Evolutionary conservation across 139 green algal species (phyloP), one percentile per base, ranked within the genome.

Genomic region (Volvox reticuliferus): DNA sequence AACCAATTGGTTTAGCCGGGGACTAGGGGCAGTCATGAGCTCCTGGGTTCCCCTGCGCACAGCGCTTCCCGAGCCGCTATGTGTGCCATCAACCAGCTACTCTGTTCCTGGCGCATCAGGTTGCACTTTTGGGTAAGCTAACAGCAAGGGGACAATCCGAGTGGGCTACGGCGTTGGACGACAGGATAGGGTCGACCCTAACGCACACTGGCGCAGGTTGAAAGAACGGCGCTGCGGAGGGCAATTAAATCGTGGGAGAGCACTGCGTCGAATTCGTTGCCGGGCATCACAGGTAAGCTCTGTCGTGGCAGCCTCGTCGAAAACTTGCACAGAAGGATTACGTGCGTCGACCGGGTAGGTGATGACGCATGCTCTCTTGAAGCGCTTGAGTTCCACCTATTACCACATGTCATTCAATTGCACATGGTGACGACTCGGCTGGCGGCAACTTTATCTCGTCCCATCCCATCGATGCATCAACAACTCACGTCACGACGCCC

Each of bases 31-130:
- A 30, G 1, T 55, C 3, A 87, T 87, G 82, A 87, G 82, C 82
- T 76, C 61, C 30, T 87, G 82, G 82, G 79, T 86, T 55, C 79
- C 79, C 26, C 16, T 62, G n/a, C 82, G 82, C 16, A 55, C 82
- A 30, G 82, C 62, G 63, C n/a, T 63, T 67, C 19, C 61, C 24
- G 82, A 87, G 62, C 82, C 82, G 32, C 50, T 90, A 0, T 90
- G 73, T 18, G 20, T 44, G 6, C 86, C 86, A 3, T 90, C 86
- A 21, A 90, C 86, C 26, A 90, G 86, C 73, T 89, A 89, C 26
- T 28, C 85, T 5, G 28, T n/a, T 26, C 24, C 26, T 19, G 67
- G 67, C 35, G 16, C 21, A 24, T 68, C 14, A 22, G 5, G 16
- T 2, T 88, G 82, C 82, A 77, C 9, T 12, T 62, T 16, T 35